Percentiles rank a stretch among this genome's conserved stretches.
Evolutionary conservation across 495 filamentous ascomycete genomes (phyloP).

Genomic region (Penicillium coprophilum): DNA sequence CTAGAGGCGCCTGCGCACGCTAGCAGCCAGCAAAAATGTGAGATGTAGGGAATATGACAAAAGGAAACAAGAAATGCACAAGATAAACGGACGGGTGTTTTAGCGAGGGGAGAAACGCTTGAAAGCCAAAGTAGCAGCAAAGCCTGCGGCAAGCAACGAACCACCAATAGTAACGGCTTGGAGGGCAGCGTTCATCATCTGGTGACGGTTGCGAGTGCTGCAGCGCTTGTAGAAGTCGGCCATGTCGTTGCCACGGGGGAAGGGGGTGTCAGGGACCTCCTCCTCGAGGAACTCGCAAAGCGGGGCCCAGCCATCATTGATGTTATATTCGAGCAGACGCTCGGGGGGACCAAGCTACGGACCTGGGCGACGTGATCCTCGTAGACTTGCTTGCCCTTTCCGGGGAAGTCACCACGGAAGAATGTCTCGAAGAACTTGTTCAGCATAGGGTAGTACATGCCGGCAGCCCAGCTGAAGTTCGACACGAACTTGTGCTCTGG

Average conservation of each 20-base stretch:
- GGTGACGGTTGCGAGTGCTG: constrained; percentile 56
- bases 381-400: constrained; percentile 53
- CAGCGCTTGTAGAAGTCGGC: constrained; percentile 61
- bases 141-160: constrained; percentile 41
- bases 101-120: constrained; percentile 42
- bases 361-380: constrained; percentile 46
- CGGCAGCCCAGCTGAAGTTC: constrained; percentile 55
- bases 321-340: constrained; percentile 61
- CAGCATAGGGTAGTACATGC: constrained; percentile 61
- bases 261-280: constrained; percentile 51
- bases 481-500: constrained; percentile 54
- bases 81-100: constrained; percentile 16
- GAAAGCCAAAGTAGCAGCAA: constrained; percentile 42
- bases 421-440: constrained; percentile 59
- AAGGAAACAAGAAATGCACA: background rate
- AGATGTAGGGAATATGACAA: constrained; percentile 10
- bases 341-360: constrained; percentile 45
- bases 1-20: constrained; percentile 25
- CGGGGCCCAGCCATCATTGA: constrained; percentile 65
- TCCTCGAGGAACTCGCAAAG: constrained; percentile 66
- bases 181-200: constrained; percentile 60
- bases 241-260: constrained; percentile 51
- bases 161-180: constrained; percentile 52
- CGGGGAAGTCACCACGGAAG: constrained; percentile 53
- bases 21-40: constrained; percentile 10